Conservation (phyloP, 495 filamentous ascomycete species). For the Penicillium antarcticum region DNA sequence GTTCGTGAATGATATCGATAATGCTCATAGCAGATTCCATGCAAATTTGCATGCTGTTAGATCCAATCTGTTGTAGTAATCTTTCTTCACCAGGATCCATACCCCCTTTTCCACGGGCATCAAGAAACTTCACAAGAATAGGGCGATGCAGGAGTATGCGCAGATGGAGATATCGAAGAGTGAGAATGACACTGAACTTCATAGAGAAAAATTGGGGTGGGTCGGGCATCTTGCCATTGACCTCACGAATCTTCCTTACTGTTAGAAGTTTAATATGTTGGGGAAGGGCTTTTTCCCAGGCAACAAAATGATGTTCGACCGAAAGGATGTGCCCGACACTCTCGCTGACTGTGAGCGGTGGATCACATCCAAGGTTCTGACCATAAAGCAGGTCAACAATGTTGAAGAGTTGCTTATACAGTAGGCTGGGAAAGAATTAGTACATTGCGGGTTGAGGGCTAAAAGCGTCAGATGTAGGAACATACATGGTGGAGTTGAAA, state of each 20-base stretch:
- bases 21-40: slow-evolving; percentile 35
- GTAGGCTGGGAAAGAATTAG: no score
- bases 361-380: slow-evolving; percentile 35
- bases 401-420: slow-evolving; percentile 26
- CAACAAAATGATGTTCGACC: slow-evolving; percentile 14
- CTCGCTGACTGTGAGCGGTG: slow-evolving; percentile 9
- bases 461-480: slow-evolving; percentile 6
- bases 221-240: not conserved
- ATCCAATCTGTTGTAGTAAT: slow-evolving; percentile 30
- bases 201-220: slow-evolving; percentile 5
- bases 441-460: no score
- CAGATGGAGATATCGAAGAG: slow-evolving; percentile 35
- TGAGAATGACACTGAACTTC: slow-evolving; percentile 32
- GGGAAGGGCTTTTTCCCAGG: slow-evolving; percentile 16
- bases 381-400: slow-evolving; percentile 38
- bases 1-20: slow-evolving; percentile 31
- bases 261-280: slow-evolving; percentile 6
- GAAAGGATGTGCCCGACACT: slow-evolving; percentile 12
- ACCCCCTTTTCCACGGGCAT: slow-evolving; percentile 22
- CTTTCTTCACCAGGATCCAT: slow-evolving; percentile 20
- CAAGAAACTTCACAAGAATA: slow-evolving; percentile 37
- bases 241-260: no score
- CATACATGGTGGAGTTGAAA: slow-evolving; percentile 38
- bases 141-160: slow-evolving; percentile 36
- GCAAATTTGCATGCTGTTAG: slow-evolving; percentile 35